Percentiles rank a stretch among this genome's conserved stretches.
phyloP scores from a whole-genome alignment of 352 stramenopile species.

The Pythium phragmiticola region DNA sequence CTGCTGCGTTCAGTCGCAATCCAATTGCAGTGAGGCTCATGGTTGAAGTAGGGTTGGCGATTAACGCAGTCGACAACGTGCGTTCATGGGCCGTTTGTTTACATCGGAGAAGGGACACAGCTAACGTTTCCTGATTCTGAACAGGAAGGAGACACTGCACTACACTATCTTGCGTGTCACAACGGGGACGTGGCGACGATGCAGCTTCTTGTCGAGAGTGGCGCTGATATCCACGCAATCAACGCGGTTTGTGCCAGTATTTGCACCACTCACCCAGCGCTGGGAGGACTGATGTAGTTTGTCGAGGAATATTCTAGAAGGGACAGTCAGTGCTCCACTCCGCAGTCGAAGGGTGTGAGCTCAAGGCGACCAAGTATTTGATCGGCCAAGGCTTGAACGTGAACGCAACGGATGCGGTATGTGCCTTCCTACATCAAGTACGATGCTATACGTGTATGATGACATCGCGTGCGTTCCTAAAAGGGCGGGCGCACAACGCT shows the following conservation, averaged over 20 bases:
- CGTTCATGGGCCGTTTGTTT: too few species aligned
- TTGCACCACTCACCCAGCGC: not conserved
- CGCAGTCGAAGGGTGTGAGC: not conserved
- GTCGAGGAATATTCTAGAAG: not conserved
- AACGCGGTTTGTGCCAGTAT: not conserved
- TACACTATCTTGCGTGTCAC: not conserved
- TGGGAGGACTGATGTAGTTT: not conserved
- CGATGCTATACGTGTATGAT: not conserved
- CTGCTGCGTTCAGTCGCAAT: too few species aligned
- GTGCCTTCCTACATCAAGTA: not conserved
- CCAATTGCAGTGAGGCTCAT: too few species aligned
- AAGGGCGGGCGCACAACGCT: not conserved
- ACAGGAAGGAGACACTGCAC: not conserved
- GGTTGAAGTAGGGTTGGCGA: too few species aligned
- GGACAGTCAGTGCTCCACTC: not conserved
- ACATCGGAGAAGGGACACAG: not conserved
- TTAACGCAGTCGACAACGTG: too few species aligned
- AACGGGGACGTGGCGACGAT: not conserved
- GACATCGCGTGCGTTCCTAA: not conserved
- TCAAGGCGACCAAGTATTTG: not conserved
- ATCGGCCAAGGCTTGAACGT: not conserved
- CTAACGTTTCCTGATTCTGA: not conserved
- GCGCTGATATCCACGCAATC: not conserved
- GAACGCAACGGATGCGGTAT: not conserved
- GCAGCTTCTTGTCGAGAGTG: not conserved